Evolutionary conservation across 805 yeast genomes (phyloP).

Genomic region (Ascoidea asiatica): DNA sequence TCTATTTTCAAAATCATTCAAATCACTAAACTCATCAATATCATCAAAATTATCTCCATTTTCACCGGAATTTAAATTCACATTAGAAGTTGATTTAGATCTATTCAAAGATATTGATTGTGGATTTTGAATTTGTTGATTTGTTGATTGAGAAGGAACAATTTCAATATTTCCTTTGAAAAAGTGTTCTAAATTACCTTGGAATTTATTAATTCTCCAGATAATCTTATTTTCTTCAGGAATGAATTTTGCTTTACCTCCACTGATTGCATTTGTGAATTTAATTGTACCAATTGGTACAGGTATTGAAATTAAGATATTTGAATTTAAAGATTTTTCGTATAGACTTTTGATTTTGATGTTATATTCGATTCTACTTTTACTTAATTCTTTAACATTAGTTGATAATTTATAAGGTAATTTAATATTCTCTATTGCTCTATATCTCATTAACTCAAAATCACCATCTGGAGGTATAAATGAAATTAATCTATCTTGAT

Average conservation of each 20-base stretch:
- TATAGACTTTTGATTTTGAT: constrained; percentile 51
- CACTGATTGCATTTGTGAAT: constrained; percentile 28
- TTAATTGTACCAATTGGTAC: constrained; percentile 50
- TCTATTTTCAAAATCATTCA: too few relatives aligned
- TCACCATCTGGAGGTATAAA: constrained; percentile 85
- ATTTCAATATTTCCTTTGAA: constrained; percentile 38
- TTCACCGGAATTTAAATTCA: constrained; percentile 2
- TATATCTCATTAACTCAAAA: constrained; percentile 71
- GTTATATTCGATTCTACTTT: constrained; percentile 35
- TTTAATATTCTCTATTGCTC: constrained; percentile 41
- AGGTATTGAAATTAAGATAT: constrained; percentile 53
- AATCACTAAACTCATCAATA: background rate
- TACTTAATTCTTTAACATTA: constrained; percentile 31
- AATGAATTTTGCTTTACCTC: constrained; percentile 57
- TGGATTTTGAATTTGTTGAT: constrained; percentile 10
- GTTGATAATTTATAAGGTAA: constrained; percentile 63
- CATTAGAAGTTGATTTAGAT: constrained; percentile 4
- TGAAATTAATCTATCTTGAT: constrained; percentile 45
- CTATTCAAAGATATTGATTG: too few relatives aligned
- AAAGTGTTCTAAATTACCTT: constrained; percentile 52
- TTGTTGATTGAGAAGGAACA: constrained; percentile 19
- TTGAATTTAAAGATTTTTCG: constrained; percentile 48
- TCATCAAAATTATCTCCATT: constrained; percentile 2
- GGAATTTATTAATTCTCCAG: constrained; percentile 61
- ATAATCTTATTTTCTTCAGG: constrained; percentile 49